Evolutionary conservation across 176 grass and related monocot genomes (phyloP).

Genomic region (Panicum miliaceum): DNA sequence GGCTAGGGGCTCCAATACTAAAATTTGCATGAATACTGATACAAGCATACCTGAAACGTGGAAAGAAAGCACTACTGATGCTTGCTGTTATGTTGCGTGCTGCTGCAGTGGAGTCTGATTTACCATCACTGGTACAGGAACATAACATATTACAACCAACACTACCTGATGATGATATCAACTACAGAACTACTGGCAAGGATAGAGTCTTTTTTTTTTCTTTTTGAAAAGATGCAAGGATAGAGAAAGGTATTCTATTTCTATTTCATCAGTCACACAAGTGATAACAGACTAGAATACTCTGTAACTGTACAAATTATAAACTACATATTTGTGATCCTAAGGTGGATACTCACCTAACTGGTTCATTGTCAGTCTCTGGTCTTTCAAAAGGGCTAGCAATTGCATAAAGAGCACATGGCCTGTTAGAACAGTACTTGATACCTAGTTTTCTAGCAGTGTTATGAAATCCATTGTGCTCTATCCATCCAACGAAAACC

Average conservation of each 20-base stretch:
- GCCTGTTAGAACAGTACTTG: slow-evolving; percentile 85
- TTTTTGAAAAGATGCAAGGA: too few species aligned
- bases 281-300: neutral
- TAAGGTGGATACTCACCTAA: slow-evolving; percentile 32
- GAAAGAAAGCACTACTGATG: slow-evolving; percentile 69
- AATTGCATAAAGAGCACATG: slow-evolving; percentile 65
- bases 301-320: neutral
- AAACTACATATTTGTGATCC: neutral
- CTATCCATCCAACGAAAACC: slow-evolving; percentile 69
- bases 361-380: neutral
- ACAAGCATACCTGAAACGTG: slow-evolving; percentile 64
- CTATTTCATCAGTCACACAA: neutral
- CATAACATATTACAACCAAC: slow-evolving; percentile 15
- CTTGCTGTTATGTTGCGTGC: slow-evolving; percentile 53
- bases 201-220: too few species aligned
- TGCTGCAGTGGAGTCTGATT: slow-evolving; percentile 11
- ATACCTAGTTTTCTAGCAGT: slow-evolving; percentile 69
- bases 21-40: neutral
- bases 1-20: neutral
- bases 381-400: slow-evolving; percentile 47
- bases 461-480: slow-evolving; percentile 51
- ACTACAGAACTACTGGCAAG: neutral
- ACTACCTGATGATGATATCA: neutral
- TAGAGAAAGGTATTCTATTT: neutral
- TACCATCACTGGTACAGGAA: slow-evolving; percentile 35